Base-by-base conservation (phyloP, 768 basidiomycete species). In the Nidula microcarpa region DNA sequence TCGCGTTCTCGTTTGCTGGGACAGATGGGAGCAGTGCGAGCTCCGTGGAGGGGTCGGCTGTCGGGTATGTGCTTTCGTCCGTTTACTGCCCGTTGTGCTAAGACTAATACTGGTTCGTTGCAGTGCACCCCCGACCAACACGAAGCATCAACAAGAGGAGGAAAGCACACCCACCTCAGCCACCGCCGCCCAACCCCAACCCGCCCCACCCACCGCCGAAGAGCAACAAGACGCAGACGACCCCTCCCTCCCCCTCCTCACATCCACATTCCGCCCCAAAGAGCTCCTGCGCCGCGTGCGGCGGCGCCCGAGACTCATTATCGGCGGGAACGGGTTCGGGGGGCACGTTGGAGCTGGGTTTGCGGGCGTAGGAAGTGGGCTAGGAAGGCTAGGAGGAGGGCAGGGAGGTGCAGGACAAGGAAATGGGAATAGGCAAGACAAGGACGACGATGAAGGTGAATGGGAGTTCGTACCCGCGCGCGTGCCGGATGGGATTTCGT, bases 401-500 rank as follows among this genome's bases (percentile, higher is more conserved):
- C 33, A 57, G 57, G 33, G 52, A 52, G 6, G 59, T 23, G 23
- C 4, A 4, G 23, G 23, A 23, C 23, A 23, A 4, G 23, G 23
- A 23, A 23, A 23, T 23, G 23, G 23, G 23, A 23, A 23, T 23
- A 4, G 23, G 23, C 23, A 23, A 23, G 23, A 23, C 23, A 23
- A 54, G 16, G 53, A 57, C 8, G 57, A 56, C 33, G 53, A 60
- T 17, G 68, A 71, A 2, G 68, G 63, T n/a, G 66, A 67, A 34
- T 85, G 84, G 72, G 82, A 86, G 59, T 92, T 93, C 57, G 76
- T 84, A 36, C 85, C 87, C 41, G 78, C 80, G 11, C 75, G 75
- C 51, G 86, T 93, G 52, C 91, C 91, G 8, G 86, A 90, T 58
- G 91, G 91, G 14, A 91, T 91, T 53, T 87, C 84, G 55, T 70